These are phyloP conservation scores for Fusarium burgessii DNA, from an alignment of 2,329 filamentous ascomycete genomes.

Conservation along the genomic window DNA sequence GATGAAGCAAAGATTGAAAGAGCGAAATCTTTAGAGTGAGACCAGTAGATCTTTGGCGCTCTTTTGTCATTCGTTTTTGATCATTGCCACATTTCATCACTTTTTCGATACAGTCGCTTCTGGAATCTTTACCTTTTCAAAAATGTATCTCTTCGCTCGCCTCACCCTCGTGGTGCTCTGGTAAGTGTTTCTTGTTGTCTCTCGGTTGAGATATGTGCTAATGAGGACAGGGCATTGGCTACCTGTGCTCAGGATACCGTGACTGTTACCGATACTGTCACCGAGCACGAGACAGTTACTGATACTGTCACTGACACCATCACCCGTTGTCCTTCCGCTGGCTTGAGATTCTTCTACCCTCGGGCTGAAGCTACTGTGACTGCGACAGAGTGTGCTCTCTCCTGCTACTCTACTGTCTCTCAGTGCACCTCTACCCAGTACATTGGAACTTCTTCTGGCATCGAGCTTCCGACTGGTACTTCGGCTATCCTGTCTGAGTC, in stretches of 20 bases:
- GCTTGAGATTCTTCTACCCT: background rate
- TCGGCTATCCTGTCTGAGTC: constrained; percentile 12
- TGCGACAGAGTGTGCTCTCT: constrained; percentile 47
- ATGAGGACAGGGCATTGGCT: constrained; percentile 39
- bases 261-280: constrained; percentile 46
- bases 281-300: background rate
- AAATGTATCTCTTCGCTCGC: constrained; percentile 38
- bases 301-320: background rate
- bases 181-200: constrained; percentile 31
- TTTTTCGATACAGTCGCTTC: constrained; percentile 22
- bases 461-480: constrained; percentile 12
- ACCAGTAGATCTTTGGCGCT: constrained; percentile 26
- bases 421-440: constrained; percentile 39
- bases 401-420: constrained; percentile 40
- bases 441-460: constrained; percentile 19
- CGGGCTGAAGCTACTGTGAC: constrained; percentile 25
- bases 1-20: constrained; percentile 16
- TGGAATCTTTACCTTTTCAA: constrained; percentile 24
- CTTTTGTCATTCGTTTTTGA: constrained; percentile 43
- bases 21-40: constrained; percentile 31
- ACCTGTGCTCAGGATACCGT: constrained; percentile 46
- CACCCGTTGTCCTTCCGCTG: background rate
- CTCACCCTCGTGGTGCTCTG: constrained; percentile 48
- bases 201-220: background rate
- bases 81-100: background rate